Base-by-base conservation (phyloP, 805 yeast genomes). In the Schwanniomyces occidentalis region DNA sequence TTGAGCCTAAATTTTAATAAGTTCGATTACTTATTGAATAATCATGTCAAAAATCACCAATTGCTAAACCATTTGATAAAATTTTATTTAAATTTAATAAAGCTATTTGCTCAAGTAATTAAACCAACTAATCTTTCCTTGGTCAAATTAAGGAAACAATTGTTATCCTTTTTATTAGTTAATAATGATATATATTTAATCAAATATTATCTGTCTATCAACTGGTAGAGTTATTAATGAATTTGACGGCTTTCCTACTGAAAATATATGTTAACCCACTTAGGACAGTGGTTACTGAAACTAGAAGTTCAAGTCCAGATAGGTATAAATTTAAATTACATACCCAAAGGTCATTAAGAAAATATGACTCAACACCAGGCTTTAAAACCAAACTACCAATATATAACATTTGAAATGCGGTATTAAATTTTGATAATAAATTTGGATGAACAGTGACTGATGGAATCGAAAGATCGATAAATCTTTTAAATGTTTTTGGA, bases 361-460 rank as follows among this genome's bases (percentile, higher is more conserved):
- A 30, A 23, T 51, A 29, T 17, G 42, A 27, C 27, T 62, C 68
- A 18, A 64, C 37, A 12, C 53, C 62, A 1, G 69, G 70, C 33
- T 48, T 48, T 22, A 63, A 43, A 9, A 69, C 69, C 41, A 66
- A 53, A 18, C 66, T 63, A 6, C 72, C 96, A 27, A 93, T 74
- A 49, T 90, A 90, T 2, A 85, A 54, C 97, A 93, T 91, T 57
- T 93, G 99, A 41, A 93, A 73, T 1, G 82, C 87, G 0, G 99
- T 93, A 63, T 93, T 93, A 58, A 80, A 73, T 56, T 91, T 91
- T 8, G 96, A 88, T 16, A 95, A 78, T 24, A 71, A 65, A 4
- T 95, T 87, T 2, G 99, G 99, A 39, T 74, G 85, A 2, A 95
- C 95, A 38, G 85, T 87, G 1, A 88, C 95, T 16, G 89, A 82